Base-by-base conservation (phyloP, 2,329 filamentous ascomycete species). In the Fusarium drepaniforme region DNA sequence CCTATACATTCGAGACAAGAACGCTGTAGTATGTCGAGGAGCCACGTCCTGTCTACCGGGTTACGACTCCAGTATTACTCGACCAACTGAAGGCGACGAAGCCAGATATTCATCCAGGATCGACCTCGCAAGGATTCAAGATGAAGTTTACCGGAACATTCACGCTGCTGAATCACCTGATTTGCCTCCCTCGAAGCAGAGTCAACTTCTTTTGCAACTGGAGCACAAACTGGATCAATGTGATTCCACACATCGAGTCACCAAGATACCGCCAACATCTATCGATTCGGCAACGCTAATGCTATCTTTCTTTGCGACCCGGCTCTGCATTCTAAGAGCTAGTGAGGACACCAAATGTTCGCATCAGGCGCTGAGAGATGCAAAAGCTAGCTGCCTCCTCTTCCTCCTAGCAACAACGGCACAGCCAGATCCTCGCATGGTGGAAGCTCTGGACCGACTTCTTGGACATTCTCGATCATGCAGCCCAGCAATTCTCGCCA, bases 1-100 rank as follows among this genome's bases (percentile, higher is more conserved):
- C 11, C 56, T 79, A 5, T 79, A 79, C 53, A 74, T 79, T 30
- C 65, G 78, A 42, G 78, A 79, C 37, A 79, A 77, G 16, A 75
- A 76, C 16, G 66, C 64, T 5, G 71, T 70, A 11, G 74, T 79
- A n/a, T 72, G 75, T n/a, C 68, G 75, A 33, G 78, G 78, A 6
- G 71, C 71, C 6, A 70, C 72, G 2, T 46, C 72, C 3, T 79
- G 78, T 71, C 53, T 79, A 5, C 63, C 77, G 11, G 59, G 61
- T 3, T 75, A 72, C 53, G 78, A 78, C 44, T 72, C 71, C 2
- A 71, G 60, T 13, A 57, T 71, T 7, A 25, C 61, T 5, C 37
- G 30, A n/a, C 61, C 57, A 6, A 21, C 58, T 5, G 64, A 68
- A 4, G 64, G 65, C 3, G 64, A 69, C 2, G 74, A 72, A 25